These are phyloP conservation scores for Cladophialophora yegresii DNA, from an alignment of 2,329 filamentous ascomycete species.

Conservation along the genomic window DNA sequence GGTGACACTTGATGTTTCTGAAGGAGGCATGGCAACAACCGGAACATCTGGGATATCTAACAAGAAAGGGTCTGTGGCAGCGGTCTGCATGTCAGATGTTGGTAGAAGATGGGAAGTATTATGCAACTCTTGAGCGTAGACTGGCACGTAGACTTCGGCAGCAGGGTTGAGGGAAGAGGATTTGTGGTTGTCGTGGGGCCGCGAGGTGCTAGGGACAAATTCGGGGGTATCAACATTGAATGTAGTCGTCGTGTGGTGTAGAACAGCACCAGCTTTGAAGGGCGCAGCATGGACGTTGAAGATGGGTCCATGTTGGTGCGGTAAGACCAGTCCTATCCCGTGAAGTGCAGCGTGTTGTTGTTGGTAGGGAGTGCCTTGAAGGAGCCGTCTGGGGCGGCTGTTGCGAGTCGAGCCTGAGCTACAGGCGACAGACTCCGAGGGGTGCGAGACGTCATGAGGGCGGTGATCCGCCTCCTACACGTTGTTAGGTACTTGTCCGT, in stretches of 20 bases:
- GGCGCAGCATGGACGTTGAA: neutral
- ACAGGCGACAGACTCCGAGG: neutral
- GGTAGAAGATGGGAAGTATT: neutral
- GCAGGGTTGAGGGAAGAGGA: neutral
- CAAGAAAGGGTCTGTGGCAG: neutral
- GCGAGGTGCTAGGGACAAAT: neutral
- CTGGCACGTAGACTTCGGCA: neutral
- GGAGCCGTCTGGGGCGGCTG: neutral
- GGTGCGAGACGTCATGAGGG: neutral
- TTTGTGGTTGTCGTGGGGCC: neutral
- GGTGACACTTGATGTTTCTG: neutral
- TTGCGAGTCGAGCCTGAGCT: neutral
- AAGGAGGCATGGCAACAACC: neutral
- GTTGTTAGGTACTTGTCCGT: slow-evolving; percentile 2
- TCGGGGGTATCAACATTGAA: neutral
- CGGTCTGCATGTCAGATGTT: neutral
- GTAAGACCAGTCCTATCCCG: neutral
- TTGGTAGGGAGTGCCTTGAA: neutral
- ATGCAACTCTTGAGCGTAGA: neutral
- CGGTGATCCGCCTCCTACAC: slow-evolving; percentile 1
- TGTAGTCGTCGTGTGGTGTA: neutral
- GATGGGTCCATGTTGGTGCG: no score
- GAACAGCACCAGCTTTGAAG: slow-evolving; percentile 1
- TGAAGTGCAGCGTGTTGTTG: neutral
- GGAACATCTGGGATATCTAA: neutral